Evolutionary conservation across 352 stramenopile genomes (phyloP), one percentile per base, ranked within the genome.

Genomic region (Phytophthora ramorum): DNA sequence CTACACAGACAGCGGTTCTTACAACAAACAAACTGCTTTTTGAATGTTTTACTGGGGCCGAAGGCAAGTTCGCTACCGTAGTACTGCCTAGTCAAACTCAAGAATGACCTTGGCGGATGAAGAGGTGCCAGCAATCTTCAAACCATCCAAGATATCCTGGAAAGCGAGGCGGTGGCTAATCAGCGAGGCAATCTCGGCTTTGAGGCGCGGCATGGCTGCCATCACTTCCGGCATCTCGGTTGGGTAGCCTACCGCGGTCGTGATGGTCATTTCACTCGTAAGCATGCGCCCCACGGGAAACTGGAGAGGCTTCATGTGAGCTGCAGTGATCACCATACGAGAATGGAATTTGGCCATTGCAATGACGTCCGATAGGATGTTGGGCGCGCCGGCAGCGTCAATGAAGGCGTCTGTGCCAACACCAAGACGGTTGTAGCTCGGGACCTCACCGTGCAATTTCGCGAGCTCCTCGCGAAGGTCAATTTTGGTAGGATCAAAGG

Each of bases 71-170:
- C 6, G 34, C 34, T n/a, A n/a, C n/a, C n/a, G n/a, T n/a, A n/a
- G n/a, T n/a, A 40, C 10, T 16, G 7, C 44, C 55, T 41, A 69
- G 22, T 73, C 58, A 28, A 73, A 73, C 6, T 68, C 52, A 32
- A 73, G 58, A 13, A 73, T 65, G 19, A 73, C 65, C 58, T 73
- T 73, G 46, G 58, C 65, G 13, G 65, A 73, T n/a, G 65, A 69
- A 7, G 58, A 14, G 13, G 65, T 73, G 14, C 65, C 58, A 38
- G 65, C 65, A 47, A 65, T 53, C 35, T 73, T 73, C 16, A 69
- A 22, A 0, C 64, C 64, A 17, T 68, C 46, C 13, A 73, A 14
- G 34, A 73, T 60, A 40, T 73, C 51, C 17, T 68, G 58, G 34
- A 73, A 73, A 34, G 58, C 45, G 2, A 69, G 51, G 17, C 64